Evolutionary conservation across 148 eudicot species (phyloP).

Genomic region (Rhododendron williamsianum): DNA sequence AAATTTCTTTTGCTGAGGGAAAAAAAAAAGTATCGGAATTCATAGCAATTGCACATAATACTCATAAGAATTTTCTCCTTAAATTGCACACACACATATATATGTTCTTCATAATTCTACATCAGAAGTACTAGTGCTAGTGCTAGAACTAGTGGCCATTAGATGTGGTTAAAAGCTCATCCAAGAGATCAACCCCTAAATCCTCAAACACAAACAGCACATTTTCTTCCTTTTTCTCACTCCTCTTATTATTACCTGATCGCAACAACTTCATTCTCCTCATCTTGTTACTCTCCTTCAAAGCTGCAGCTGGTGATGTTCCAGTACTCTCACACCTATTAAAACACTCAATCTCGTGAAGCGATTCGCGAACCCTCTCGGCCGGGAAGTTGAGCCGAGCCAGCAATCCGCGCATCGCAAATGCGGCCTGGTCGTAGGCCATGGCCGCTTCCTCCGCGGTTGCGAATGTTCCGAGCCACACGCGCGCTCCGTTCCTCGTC

Average conservation of each 20-base stretch:
- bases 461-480: conserved; percentile 18
- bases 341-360: not conserved
- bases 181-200: conserved; percentile 15
- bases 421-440: conserved; percentile 21
- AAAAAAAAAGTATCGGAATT: not conserved
- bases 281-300: conserved; percentile 12
- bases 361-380: conserved; percentile 7
- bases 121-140: not conserved
- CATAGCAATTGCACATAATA: not conserved
- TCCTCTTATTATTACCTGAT: not conserved
- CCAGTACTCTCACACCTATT: not conserved
- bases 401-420: conserved; percentile 10
- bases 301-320: conserved; percentile 11
- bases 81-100: too few species aligned
- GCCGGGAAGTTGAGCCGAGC: conserved; percentile 13
- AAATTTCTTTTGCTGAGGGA: too few species aligned
- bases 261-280: not conserved
- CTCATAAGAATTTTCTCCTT: not conserved
- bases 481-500: conserved; percentile 7
- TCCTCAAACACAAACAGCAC: conserved; percentile 9
- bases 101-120: not conserved
- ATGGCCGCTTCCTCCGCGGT: conserved; percentile 17
- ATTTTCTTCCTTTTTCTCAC: not conserved
- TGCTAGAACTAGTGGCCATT: too few species aligned
- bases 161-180: conserved; percentile 9